Conservation (phyloP, 1,284 basidiomycete genomes). For the Trichosporon ovoides region DNA sequence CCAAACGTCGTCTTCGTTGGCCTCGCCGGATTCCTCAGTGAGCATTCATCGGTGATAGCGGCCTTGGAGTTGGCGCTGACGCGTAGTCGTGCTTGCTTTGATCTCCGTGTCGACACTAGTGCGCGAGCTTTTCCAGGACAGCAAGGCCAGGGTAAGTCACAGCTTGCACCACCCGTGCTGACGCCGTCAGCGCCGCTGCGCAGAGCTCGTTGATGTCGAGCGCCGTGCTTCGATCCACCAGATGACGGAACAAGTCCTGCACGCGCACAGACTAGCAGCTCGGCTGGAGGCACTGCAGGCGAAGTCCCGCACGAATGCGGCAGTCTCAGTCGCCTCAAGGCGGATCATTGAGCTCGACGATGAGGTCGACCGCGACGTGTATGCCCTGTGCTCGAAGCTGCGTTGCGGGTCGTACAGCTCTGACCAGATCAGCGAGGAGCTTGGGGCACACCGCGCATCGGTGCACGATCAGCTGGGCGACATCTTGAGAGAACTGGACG, state of each 20-base stretch:
- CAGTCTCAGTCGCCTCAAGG: background rate
- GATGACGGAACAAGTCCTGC: background rate
- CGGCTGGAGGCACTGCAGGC: background rate
- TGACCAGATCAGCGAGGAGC: background rate
- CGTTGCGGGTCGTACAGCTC: background rate
- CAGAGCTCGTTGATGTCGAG: background rate
- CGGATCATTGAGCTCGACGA: slow-evolving; percentile 7
- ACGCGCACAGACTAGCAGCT: background rate
- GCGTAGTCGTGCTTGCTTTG: background rate
- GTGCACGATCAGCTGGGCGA: background rate
- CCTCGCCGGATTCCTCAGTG: background rate
- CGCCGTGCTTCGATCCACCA: background rate
- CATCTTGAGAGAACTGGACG: background rate
- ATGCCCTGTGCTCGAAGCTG: background rate
- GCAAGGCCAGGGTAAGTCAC: background rate
- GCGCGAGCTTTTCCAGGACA: background rate
- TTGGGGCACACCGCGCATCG: background rate
- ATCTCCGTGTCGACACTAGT: background rate
- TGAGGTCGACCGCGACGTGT: slow-evolving; percentile 6
- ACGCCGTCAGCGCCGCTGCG: background rate
- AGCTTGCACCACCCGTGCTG: background rate
- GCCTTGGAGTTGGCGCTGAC: background rate
- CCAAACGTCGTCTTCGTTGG: background rate
- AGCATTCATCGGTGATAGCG: too few relatives aligned
- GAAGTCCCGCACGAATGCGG: background rate